phyloP scores from a whole-genome alignment of 306 rosid genomes.

The Delonix regia region DNA sequence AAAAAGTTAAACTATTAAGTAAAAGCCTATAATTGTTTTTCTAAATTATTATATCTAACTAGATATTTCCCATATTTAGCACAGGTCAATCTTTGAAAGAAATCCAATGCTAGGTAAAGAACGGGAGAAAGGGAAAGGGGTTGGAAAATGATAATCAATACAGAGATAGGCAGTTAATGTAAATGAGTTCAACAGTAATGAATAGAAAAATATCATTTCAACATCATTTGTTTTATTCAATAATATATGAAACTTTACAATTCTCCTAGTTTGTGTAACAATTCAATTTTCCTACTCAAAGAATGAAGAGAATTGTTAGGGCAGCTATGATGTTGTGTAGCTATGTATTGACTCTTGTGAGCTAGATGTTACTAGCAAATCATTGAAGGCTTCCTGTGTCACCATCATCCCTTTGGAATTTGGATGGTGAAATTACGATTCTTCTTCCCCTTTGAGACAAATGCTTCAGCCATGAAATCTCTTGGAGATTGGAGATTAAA shows the following conservation, averaged over 20 bases:
- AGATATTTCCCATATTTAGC: not conserved
- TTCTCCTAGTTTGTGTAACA: not conserved
- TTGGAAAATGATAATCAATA: not conserved
- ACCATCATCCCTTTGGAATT: no score
- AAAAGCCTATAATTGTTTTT: not conserved
- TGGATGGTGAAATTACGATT: not conserved
- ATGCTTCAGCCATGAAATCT: conserved; percentile 12
- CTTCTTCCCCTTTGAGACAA: no score
- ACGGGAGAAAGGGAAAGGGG: no score
- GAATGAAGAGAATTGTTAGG: not conserved
- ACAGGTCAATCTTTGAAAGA: no score
- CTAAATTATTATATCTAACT: no score
- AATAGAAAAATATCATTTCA: not conserved
- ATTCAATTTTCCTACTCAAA: not conserved
- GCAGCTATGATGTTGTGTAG: not conserved
- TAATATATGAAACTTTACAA: conserved; percentile 4
- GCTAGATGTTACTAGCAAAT: not conserved
- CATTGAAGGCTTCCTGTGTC: not conserved
- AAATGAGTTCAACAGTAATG: not conserved
- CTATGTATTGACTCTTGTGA: not conserved
- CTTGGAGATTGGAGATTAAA: not conserved
- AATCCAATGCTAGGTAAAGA: no score
- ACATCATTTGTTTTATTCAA: not conserved
- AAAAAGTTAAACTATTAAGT: not conserved
- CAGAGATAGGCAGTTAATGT: not conserved